These are phyloP conservation scores for Lactarius akahatsu DNA, from an alignment of 768 basidiomycete genomes.

Conservation along the genomic window DNA sequence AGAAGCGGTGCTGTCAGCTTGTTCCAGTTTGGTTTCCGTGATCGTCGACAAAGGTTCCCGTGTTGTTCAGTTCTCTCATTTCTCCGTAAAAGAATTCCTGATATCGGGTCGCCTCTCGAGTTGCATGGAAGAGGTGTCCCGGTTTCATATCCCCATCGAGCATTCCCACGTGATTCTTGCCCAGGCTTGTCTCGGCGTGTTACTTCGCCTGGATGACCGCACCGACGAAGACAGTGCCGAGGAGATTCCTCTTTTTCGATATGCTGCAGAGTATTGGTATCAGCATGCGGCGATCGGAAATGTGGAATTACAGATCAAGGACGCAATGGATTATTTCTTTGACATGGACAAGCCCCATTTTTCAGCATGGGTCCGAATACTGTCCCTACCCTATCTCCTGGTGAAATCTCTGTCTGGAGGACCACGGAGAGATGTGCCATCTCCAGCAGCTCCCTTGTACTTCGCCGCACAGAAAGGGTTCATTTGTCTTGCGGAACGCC, in stretches of 20 bases:
- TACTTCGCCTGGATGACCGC: not conserved
- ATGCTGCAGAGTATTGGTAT: not conserved
- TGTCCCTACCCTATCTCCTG: not conserved
- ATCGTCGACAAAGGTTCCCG: too few relatives aligned
- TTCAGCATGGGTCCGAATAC: not conserved
- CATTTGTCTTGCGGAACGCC: not conserved
- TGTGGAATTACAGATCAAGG: not conserved
- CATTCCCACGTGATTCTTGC: not conserved
- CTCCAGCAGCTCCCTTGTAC: not conserved
- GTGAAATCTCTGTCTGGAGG: accelerated
- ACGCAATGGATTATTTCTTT: not conserved
- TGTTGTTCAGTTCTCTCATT: not conserved
- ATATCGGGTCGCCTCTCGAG: too few relatives aligned
- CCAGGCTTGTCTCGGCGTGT: not conserved
- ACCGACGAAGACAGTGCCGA: not conserved
- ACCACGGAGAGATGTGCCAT: not conserved
- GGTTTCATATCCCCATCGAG: not conserved
- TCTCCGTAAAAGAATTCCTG: not conserved
- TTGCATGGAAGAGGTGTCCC: not conserved
- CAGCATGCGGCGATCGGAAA: not conserved
- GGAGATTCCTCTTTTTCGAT: not conserved
- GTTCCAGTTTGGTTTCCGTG: too few relatives aligned
- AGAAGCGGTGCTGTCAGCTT: not conserved
- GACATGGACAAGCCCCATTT: not conserved
- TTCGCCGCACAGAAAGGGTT: not conserved